A percentile compares a stretch with the other conserved stretches of the same genome.
These are phyloP conservation scores for Pleurotus salmoneostramineus DNA, from an alignment of 768 basidiomycete species.

Conservation along the genomic window DNA sequence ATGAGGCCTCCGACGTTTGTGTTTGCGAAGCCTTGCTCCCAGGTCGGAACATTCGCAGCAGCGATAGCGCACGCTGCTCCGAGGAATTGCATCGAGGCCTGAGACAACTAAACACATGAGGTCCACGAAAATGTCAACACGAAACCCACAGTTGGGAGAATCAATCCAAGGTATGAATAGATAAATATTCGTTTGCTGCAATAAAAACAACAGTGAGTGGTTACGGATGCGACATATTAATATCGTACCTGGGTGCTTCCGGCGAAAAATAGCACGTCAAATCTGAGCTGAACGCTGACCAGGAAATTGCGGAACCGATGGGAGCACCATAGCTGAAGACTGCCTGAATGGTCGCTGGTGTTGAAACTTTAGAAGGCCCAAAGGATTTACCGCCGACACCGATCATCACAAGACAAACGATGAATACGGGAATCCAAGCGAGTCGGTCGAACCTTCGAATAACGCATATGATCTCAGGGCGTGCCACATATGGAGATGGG, in stretches of 20 bases:
- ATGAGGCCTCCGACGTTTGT: slow-evolving; percentile 67
- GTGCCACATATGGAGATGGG: background rate
- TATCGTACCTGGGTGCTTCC: slow-evolving; percentile 47
- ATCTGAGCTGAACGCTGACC: slow-evolving; percentile 59
- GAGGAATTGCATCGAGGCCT: slow-evolving; percentile 45
- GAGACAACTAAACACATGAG: slow-evolving; percentile 18
- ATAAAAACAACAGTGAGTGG: background rate
- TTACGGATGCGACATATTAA: background rate
- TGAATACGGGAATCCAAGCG: slow-evolving; percentile 74
- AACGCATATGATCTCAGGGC: background rate
- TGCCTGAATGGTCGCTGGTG: slow-evolving; percentile 38
- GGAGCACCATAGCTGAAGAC: slow-evolving; percentile 66
- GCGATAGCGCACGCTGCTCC: slow-evolving; percentile 68
- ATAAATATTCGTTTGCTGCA: slow-evolving; percentile 58
- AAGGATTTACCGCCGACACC: slow-evolving; percentile 74
- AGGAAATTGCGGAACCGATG: slow-evolving; percentile 44
- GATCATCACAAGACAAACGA: slow-evolving; percentile 67
- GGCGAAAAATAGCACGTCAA: slow-evolving; percentile 70
- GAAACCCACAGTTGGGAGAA: slow-evolving; percentile 47
- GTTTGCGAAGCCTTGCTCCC: slow-evolving; percentile 38
- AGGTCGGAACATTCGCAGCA: slow-evolving; percentile 21
- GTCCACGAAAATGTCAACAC: background rate
- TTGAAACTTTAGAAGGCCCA: slow-evolving; percentile 40
- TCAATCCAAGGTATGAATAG: slow-evolving; percentile 67
- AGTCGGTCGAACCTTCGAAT: slow-evolving; percentile 58